phyloP scores from a whole-genome alignment of 2,329 filamentous ascomycete genomes.

The Aureobasidium sp. region DNA sequence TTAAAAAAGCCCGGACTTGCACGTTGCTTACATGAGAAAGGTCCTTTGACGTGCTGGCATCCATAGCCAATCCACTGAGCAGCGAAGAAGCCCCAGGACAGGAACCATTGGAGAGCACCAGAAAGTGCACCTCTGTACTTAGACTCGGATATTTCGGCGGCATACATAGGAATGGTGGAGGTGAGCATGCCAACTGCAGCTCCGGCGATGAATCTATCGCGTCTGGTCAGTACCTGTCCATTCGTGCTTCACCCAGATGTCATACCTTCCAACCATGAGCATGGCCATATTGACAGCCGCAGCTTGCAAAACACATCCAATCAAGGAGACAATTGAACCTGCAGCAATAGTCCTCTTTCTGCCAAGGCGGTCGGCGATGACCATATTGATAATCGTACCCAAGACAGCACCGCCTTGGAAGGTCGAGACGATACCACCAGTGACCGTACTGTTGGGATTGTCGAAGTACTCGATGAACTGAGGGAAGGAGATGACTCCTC shows the following conservation, averaged over 20 bases:
- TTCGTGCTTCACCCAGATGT: too few species aligned
- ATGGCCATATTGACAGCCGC: slow-evolving; percentile 21
- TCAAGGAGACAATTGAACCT: slow-evolving; percentile 13
- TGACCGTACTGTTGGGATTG: slow-evolving; percentile 19
- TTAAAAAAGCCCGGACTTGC: not conserved
- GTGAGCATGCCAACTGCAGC: slow-evolving; percentile 23
- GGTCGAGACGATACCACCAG: slow-evolving; percentile 29
- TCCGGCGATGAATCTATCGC: slow-evolving; percentile 21
- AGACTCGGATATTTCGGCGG: slow-evolving; percentile 26
- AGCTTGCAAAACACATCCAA: slow-evolving; percentile 21
- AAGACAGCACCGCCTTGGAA: slow-evolving; percentile 29
- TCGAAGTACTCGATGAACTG: slow-evolving; percentile 25
- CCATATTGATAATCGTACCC: slow-evolving; percentile 17
- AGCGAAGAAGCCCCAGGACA: slow-evolving; percentile 30
- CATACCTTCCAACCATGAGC: slow-evolving; percentile 21
- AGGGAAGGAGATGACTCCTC: slow-evolving; percentile 23
- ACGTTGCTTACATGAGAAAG: not conserved
- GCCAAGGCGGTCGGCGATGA: slow-evolving; percentile 17
- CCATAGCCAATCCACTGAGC: slow-evolving; percentile 33
- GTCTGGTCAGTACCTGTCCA: not conserved
- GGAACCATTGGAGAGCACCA: slow-evolving; percentile 27
- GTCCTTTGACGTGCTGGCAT: slow-evolving; percentile 21
- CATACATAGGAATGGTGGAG: slow-evolving; percentile 24
- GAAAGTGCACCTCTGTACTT: slow-evolving; percentile 25
- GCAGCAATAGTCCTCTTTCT: slow-evolving; percentile 18